Evolutionary conservation across 2,329 filamentous ascomycete species (phyloP), one percentile per base, ranked within the genome.

Genomic region (Cladosporium austrohemisphaericum): DNA sequence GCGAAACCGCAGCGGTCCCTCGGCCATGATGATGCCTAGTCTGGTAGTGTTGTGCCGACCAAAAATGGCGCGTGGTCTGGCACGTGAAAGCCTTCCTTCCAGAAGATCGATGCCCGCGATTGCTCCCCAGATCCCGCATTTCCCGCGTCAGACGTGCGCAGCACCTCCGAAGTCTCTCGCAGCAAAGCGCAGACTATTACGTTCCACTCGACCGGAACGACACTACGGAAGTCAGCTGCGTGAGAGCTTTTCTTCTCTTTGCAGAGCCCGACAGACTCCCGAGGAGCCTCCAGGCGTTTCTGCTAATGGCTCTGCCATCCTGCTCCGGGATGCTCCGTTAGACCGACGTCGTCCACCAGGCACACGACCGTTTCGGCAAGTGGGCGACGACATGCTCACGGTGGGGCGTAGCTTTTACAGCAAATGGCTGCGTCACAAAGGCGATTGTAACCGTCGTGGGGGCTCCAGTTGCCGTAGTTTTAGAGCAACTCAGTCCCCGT

Each of bases 1-100:
- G 13, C 60, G 58, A 50, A 66, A 66, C 14, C 62, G 60, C 9
- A 66, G 55, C 13, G 59, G 54, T 41, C 57, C 54, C 25, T 54
- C 44, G 35, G 56, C 54, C 55, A 59, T 59, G 32, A 19, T 32
- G 44, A 31, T 14, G 31, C n/a, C n/a, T n/a, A n/a, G n/a, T n/a
- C n/a, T n/a, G n/a, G n/a, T n/a, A n/a, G n/a, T n/a, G n/a, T n/a
- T n/a, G n/a, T n/a, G n/a, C n/a, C n/a, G n/a, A n/a, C n/a, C n/a
- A n/a, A n/a, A n/a, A n/a, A n/a, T n/a, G n/a, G n/a, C n/a, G n/a
- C n/a, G n/a, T n/a, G n/a, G n/a, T n/a, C n/a, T n/a, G n/a, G n/a
- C n/a, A n/a, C n/a, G n/a, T n/a, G n/a, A n/a, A n/a, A n/a, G n/a
- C n/a, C n/a, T n/a, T n/a, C n/a, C n/a, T n/a, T n/a, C n/a, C n/a